These are phyloP conservation scores for Fremontodendron californicum DNA, from an alignment of 345 rosid genomes.

Conservation along the genomic window DNA sequence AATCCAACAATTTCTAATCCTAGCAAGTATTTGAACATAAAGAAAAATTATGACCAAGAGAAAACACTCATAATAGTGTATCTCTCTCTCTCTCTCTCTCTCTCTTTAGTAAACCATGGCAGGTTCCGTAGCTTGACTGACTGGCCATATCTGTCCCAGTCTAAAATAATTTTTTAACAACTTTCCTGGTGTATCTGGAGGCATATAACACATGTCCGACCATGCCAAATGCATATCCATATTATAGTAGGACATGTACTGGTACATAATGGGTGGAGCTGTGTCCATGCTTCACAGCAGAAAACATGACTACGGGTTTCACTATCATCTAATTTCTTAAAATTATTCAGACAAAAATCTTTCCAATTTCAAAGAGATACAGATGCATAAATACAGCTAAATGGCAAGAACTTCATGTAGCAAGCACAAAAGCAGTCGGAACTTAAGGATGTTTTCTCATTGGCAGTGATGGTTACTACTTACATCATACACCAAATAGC, in stretches of 20 bases:
- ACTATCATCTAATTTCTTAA: not conserved
- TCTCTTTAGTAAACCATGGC: not conserved
- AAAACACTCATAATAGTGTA: not conserved
- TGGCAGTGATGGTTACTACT: not conserved
- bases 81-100: not conserved
- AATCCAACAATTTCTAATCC: not conserved
- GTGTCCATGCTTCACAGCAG: not conserved
- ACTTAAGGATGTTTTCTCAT: not conserved
- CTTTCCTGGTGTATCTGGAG: not conserved
- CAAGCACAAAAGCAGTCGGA: not conserved
- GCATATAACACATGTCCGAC: not conserved
- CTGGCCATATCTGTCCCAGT: not conserved
- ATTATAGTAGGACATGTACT: not conserved
- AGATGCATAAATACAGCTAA: not conserved
- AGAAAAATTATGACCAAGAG: not conserved
- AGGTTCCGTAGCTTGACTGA: not conserved
- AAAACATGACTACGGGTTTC: not conserved
- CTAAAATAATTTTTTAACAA: not conserved
- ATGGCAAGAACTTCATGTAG: slow-evolving; percentile 5
- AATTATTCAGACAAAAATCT: not conserved
- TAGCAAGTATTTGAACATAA: not conserved
- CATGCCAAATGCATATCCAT: not conserved
- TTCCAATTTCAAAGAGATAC: not conserved
- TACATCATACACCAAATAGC: not conserved
- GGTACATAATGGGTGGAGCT: not conserved